Evolutionary conservation across 2,329 filamentous ascomycete species (phyloP).

Genomic region (Fusarium sp.): DNA sequence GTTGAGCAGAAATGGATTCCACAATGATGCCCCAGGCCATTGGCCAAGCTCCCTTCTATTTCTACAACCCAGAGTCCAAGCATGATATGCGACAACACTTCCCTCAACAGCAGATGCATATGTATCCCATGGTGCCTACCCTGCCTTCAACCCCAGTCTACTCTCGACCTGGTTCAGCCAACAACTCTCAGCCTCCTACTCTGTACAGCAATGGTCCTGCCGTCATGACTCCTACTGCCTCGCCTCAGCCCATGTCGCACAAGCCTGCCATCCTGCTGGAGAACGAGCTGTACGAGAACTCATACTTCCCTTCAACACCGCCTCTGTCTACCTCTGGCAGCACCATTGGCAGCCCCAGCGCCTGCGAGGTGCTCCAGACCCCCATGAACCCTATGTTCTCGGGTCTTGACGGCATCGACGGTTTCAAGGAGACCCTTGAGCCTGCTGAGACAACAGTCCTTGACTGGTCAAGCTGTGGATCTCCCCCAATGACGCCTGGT

Average conservation of each 20-base stretch:
- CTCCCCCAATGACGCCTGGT: conserved; percentile 93
- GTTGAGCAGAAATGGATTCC: conserved; percentile 72
- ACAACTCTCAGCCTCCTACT: conserved; percentile 74
- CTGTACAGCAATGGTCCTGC: conserved; percentile 71
- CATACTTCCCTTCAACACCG: conserved; percentile 87
- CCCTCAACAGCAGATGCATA: conserved; percentile 70
- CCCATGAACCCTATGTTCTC: conserved; percentile 87
- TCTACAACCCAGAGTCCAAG: conserved; percentile 85
- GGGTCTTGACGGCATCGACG: conserved; percentile 74
- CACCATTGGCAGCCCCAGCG: conserved; percentile 87
- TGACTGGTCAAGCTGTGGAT: conserved; percentile 83
- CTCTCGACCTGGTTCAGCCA: conserved; percentile 76
- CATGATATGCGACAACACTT: conserved; percentile 82
- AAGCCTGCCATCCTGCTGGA: conserved; percentile 86
- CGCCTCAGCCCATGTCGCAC: conserved; percentile 80
- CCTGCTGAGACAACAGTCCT: conserved; percentile 81
- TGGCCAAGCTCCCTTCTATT: conserved; percentile 85
- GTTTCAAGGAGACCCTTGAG: conserved; percentile 79
- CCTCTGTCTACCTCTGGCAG: conserved; percentile 89
- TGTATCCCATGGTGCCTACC: conserved; percentile 70
- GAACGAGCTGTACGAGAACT: conserved; percentile 78
- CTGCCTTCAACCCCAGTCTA: conserved; percentile 75
- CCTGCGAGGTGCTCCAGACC: conserved; percentile 83
- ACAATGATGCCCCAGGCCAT: conserved; percentile 73
- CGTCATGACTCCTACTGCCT: conserved; percentile 81